Percentiles rank a stretch among this genome's conserved stretches.
Evolutionary conservation across 2,329 filamentous ascomycete genomes (phyloP).

Genomic region (Venturiaceae sp.): DNA sequence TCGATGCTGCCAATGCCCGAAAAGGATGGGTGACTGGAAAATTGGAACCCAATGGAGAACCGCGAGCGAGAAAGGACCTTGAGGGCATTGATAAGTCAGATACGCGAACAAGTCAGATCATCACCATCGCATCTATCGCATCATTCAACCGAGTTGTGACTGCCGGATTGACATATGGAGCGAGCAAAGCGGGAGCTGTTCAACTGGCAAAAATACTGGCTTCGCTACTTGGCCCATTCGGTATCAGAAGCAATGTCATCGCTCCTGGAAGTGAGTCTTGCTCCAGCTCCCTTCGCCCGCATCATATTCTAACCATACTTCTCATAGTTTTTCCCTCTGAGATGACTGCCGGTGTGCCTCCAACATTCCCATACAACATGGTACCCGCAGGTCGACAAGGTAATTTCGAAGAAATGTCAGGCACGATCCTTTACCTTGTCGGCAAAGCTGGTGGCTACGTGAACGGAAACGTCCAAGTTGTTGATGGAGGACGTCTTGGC

Average conservation of each 20-base stretch:
- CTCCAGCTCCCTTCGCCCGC: background rate
- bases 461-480: slow-evolving; percentile 42
- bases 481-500: slow-evolving; percentile 32
- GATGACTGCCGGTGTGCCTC: slow-evolving; percentile 28
- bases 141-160: slow-evolving; percentile 23
- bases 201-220: slow-evolving; percentile 36
- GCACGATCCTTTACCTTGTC: slow-evolving; percentile 40
- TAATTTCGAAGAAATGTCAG: slow-evolving; percentile 36
- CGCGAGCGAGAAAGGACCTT: slow-evolving; percentile 13
- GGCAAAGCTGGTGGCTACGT: slow-evolving; percentile 42
- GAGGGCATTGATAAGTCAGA: slow-evolving; percentile 15
- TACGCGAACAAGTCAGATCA: slow-evolving; percentile 9
- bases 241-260: slow-evolving; percentile 37
- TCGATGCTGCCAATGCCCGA: slow-evolving; percentile 32
- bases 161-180: slow-evolving; percentile 32
- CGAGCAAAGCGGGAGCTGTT: slow-evolving; percentile 32
- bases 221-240: slow-evolving; percentile 31
- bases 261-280: slow-evolving; percentile 28
- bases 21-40: slow-evolving; percentile 26
- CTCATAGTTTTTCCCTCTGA: slow-evolving; percentile 27
- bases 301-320: background rate
- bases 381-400: slow-evolving; percentile 32
- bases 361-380: slow-evolving; percentile 21
- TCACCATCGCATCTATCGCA: slow-evolving; percentile 7
- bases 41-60: slow-evolving; percentile 15